Base-by-base conservation (phyloP, 352 stramenopile species). In the Blastocystis sp. region DNA sequence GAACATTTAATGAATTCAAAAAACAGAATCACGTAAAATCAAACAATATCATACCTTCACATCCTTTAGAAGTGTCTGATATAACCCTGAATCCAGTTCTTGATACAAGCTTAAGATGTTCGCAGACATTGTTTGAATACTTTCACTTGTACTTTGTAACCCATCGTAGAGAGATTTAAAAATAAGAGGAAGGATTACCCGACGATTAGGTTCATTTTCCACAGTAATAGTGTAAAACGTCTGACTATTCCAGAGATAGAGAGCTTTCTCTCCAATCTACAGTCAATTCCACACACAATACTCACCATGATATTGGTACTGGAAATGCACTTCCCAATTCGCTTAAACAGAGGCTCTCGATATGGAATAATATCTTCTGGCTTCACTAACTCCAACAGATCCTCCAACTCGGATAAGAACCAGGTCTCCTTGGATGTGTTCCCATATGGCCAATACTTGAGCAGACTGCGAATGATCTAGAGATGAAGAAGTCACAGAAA, bases 181-280 rank as follows among this genome's bases (percentile, higher is more conserved):
- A 91, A 98, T 97, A 40, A 98, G 94, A 0, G 96, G 96, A 33
- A 98, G 91, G 40, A 98, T 95, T 66, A 95, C 93, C 66, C 95
- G 92, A 37, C 95, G 95, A 91, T 98, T 95, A 79, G 97, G 92
- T 84, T 96, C 93, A 57, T 93, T 97, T 24, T 98, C 92, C 53
- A 95, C 97, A 13, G 95, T 96, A 56, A 95, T 96, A 87, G 97
- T 97, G 35, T 98, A 95, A 58, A 99, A 93, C 89, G 98, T 95
- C 88, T 98, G 96, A 89, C 98, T 98, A 92, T 99, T 98, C 97
- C 97, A 99, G 24, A 99, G 92, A 90, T 98, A 99, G 3, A 99
- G 92, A 22, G 96, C 95, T 19, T 97, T 94, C 91, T 99, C 96
- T 48, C 96, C 96, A 2, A 97, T 94, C 76, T 92, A 90, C 35